These are phyloP conservation scores for Luffa aegyptiaca DNA, from an alignment of 306 rosid species.

Conservation along the genomic window DNA sequence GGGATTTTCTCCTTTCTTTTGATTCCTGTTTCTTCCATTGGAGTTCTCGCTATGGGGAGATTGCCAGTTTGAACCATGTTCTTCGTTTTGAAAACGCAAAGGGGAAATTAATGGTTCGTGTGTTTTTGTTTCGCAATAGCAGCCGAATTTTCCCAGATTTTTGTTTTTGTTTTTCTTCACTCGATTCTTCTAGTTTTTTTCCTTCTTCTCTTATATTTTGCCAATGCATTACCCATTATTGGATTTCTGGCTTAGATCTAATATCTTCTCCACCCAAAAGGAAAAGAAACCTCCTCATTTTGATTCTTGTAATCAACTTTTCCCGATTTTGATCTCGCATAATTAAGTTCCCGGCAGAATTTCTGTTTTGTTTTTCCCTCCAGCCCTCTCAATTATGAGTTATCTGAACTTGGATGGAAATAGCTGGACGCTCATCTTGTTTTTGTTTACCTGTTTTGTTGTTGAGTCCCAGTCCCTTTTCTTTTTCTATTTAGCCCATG, in stretches of 20 bases:
- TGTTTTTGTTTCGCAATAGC: background rate
- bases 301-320: background rate
- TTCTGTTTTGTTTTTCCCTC: background rate
- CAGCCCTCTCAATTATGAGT: background rate
- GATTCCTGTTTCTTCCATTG: background rate
- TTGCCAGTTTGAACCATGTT: background rate
- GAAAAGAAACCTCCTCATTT: background rate
- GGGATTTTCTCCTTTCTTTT: background rate
- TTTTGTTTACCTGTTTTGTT: background rate
- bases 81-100: background rate
- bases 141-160: background rate
- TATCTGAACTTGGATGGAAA: constrained; percentile 7
- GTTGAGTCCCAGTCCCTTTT: background rate
- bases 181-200: too few species aligned
- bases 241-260: constrained; percentile 6
- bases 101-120: background rate
- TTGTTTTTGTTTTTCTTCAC: background rate
- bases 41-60: background rate
- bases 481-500: background rate
- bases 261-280: background rate
- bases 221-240: background rate
- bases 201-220: background rate
- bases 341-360: background rate
- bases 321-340: background rate
- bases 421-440: background rate